Percentiles rank a stretch among this genome's conserved stretches.
phyloP scores from a whole-genome alignment of 768 basidiomycete genomes.

The Psilocybe cubensis region DNA sequence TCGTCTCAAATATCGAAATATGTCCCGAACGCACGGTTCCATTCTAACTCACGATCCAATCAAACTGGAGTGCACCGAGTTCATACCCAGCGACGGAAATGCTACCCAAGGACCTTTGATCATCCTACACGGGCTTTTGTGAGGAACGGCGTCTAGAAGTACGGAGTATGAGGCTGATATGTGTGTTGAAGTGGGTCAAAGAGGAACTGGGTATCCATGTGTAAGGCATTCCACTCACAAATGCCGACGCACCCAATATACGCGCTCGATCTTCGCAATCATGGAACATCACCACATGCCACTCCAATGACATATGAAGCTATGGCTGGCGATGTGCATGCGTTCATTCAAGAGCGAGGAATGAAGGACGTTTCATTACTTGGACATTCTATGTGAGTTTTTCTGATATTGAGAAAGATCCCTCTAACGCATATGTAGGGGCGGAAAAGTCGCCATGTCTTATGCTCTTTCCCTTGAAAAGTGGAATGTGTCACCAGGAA shows the following conservation, averaged over 20 bases:
- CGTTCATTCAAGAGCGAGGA: conserved; percentile 60
- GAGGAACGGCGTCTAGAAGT: conserved; percentile 20
- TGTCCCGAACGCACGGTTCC: conserved; percentile 10
- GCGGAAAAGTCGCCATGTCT: conserved; percentile 83
- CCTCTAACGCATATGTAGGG: conserved; percentile 51
- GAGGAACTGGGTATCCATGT: conserved; percentile 85
- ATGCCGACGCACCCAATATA: conserved; percentile 69
- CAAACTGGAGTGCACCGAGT: conserved; percentile 24
- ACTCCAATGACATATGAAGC: conserved; percentile 73
- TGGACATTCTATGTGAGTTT: conserved; percentile 86
- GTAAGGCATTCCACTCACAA: conserved; percentile 72
- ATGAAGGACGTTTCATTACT: conserved; percentile 71
- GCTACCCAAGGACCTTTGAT: conserved; percentile 47
- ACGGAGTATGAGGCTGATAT: background rate
- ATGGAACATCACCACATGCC: conserved; percentile 80
- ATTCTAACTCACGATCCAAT: conserved; percentile 13
- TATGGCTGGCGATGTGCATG: conserved; percentile 80
- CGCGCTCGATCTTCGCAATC: conserved; percentile 86
- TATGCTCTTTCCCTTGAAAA: conserved; percentile 52
- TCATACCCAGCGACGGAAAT: conserved; percentile 28
- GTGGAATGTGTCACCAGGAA: conserved; percentile 39
- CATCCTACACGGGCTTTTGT: conserved; percentile 72
- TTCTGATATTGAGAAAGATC: background rate
- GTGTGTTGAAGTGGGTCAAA: conserved; percentile 70
- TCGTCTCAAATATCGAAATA: background rate